Percentiles rank a stretch among this genome's conserved stretches.
These are phyloP conservation scores for Sporothrix schenckii DNA, from an alignment of 2,329 filamentous ascomycete genomes.

Conservation along the genomic window DNA sequence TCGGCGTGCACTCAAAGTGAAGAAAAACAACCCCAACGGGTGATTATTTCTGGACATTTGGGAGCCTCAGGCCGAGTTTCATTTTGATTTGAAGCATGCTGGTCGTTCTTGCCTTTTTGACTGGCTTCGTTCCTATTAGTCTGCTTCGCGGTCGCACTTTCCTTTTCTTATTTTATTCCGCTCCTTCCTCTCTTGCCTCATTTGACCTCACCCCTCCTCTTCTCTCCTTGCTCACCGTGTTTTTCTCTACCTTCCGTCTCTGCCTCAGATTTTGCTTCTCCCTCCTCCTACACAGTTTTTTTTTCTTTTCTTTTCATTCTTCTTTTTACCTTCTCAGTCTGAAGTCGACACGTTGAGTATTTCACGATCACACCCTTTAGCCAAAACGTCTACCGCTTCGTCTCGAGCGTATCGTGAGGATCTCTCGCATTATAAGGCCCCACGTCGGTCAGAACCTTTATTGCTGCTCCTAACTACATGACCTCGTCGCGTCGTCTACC, in stretches of 20 bases:
- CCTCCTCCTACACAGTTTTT: not conserved
- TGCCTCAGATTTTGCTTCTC: not conserved
- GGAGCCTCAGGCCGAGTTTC: slow-evolving; percentile 20
- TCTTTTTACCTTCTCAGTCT: not conserved
- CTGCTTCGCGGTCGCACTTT: slow-evolving; percentile 22
- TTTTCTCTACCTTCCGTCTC: not conserved
- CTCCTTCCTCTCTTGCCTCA: slow-evolving; percentile 20
- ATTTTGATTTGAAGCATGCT: slow-evolving; percentile 7
- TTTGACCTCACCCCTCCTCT: slow-evolving; percentile 4
- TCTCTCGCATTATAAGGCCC: not conserved
- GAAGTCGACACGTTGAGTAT: not conserved
- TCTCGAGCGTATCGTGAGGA: not conserved
- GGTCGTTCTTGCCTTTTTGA: slow-evolving; percentile 25
- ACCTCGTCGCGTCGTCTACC: not conserved
- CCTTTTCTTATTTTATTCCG: slow-evolving; percentile 7
- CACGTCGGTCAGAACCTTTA: not conserved
- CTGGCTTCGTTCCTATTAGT: slow-evolving; percentile 1
- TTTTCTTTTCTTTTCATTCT: not conserved
- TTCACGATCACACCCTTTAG: not conserved
- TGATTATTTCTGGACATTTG: not conserved
- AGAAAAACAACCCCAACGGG: not conserved
- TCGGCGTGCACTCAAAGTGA: slow-evolving; percentile 8
- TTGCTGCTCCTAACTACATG: not conserved
- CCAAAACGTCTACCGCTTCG: not conserved
- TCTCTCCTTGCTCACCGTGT: slow-evolving; percentile 10